phyloP scores from a whole-genome alignment of 768 basidiomycete species.

The Pisolithus marmoratus region DNA sequence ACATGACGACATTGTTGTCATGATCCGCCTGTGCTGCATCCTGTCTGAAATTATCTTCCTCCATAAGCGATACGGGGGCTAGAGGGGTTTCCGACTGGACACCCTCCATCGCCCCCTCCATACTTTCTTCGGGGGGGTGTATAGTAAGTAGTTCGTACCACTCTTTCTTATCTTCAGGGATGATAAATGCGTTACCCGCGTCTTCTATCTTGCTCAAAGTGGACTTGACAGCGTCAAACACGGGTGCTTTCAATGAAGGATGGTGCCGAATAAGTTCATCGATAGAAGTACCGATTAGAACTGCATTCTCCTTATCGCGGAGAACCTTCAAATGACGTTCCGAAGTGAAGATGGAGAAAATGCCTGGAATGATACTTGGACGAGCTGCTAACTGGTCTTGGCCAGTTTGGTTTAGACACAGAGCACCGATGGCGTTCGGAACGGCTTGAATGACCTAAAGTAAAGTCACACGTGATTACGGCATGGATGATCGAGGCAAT shows the following conservation, averaged over 20 bases:
- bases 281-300: conserved; percentile 80
- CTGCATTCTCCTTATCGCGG: conserved; percentile 89
- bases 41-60: conserved; percentile 15
- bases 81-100: conserved; percentile 19
- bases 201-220: conserved; percentile 72
- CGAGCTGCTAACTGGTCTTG: conserved; percentile 73
- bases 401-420: conserved; percentile 90
- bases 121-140: conserved; percentile 13
- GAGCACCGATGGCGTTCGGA: conserved; percentile 91
- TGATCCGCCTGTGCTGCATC: conserved; percentile 47
- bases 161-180: conserved; percentile 53
- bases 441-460: conserved; percentile 83
- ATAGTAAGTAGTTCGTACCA: conserved; percentile 58
- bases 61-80: conserved; percentile 14
- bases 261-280: conserved; percentile 98
- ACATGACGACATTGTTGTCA: conserved; percentile 72
- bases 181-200: conserved; percentile 54
- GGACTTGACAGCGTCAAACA: conserved; percentile 72
- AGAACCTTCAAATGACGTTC: conserved; percentile 78
- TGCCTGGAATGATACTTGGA: conserved; percentile 75
- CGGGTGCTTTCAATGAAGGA: conserved; percentile 72
- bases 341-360: conserved; percentile 84
- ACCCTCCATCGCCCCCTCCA: conserved; percentile 48
- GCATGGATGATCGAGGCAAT: neutral
- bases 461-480: neutral